Evolutionary conservation across 2,329 filamentous ascomycete genomes (phyloP).

Genomic region (Aphanoascus verrucosus): DNA sequence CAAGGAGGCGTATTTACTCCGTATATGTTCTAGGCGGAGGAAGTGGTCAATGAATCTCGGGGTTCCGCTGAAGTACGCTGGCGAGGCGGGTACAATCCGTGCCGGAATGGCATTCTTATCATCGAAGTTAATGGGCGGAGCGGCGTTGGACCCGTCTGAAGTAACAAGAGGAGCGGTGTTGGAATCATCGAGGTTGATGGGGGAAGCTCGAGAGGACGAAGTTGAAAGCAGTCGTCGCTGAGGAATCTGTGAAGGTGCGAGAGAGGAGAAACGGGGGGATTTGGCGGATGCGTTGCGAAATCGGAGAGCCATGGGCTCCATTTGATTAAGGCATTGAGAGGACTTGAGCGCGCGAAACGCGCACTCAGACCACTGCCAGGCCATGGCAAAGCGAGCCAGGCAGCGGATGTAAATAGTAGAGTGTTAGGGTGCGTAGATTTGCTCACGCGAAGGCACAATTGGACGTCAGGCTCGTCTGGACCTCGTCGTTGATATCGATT

Average conservation of each 20-base stretch:
- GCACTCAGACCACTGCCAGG: constrained; percentile 29
- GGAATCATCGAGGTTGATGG: no score
- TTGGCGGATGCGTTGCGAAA: constrained; percentile 27
- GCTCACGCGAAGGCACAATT: not conserved
- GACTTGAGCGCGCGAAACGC: constrained; percentile 28
- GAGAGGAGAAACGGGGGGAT: constrained; percentile 15
- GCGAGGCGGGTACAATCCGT: constrained; percentile 70
- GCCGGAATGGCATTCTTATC: constrained; percentile 39
- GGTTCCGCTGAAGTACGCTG: constrained; percentile 88
- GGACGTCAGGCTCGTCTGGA: not conserved
- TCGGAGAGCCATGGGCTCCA: constrained; percentile 31
- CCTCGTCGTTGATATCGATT: no score
- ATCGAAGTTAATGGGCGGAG: constrained; percentile 27
- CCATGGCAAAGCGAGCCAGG: constrained; percentile 24
- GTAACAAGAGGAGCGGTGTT: constrained; percentile 26
- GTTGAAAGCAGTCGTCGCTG: constrained; percentile 18
- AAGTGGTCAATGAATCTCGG: constrained; percentile 78
- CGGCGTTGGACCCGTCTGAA: constrained; percentile 17
- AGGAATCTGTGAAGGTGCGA: constrained; percentile 13
- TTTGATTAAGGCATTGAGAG: constrained; percentile 23
- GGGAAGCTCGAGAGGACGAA: constrained; percentile 19
- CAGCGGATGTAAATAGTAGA: not conserved
- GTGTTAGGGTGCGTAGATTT: not conserved
- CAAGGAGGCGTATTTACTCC: constrained; percentile 60
- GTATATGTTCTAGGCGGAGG: constrained; percentile 60